Conservation (phyloP, 2,329 filamentous ascomycete genomes). For the Xylaria sp. region DNA sequence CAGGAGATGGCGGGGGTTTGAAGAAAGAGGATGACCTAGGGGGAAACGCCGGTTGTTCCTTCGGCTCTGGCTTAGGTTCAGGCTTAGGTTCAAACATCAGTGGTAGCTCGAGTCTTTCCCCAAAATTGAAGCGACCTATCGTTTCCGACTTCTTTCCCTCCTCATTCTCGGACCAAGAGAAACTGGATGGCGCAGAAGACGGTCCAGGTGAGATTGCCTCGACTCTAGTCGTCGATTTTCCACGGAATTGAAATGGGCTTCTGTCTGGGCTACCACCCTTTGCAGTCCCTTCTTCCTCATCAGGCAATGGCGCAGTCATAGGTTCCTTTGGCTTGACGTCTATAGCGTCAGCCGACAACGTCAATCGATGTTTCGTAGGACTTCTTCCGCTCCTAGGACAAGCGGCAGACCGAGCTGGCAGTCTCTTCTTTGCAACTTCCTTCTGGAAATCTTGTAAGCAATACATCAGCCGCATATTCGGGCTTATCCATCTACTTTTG, state of each 20-base stretch:
- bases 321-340: constrained; percentile 65
- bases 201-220: constrained; percentile 69
- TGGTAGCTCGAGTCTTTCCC: constrained; percentile 51
- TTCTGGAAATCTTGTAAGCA: constrained; percentile 85
- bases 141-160: constrained; percentile 56
- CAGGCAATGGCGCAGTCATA: constrained; percentile 69
- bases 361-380: constrained; percentile 69
- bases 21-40: constrained; percentile 48
- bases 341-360: constrained; percentile 69
- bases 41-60: constrained; percentile 38
- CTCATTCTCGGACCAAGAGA: constrained; percentile 67
- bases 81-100: constrained; percentile 50
- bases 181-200: constrained; percentile 73
- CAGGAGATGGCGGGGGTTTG: constrained; percentile 52
- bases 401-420: constrained; percentile 58
- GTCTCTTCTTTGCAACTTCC: constrained; percentile 64
- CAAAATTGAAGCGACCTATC: constrained; percentile 56
- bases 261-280: constrained; percentile 56
- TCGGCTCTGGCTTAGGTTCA: constrained; percentile 40
- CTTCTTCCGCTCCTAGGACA: constrained; percentile 64
- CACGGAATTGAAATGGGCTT: constrained; percentile 60
- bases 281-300: constrained; percentile 60
- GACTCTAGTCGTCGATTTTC: constrained; percentile 63
- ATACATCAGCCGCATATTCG: constrained; percentile 93
- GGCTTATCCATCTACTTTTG: constrained; percentile 87